Base-by-base conservation (phyloP, 2,329 filamentous ascomycete species). In the Pseudogymnoascus sp. region DNA sequence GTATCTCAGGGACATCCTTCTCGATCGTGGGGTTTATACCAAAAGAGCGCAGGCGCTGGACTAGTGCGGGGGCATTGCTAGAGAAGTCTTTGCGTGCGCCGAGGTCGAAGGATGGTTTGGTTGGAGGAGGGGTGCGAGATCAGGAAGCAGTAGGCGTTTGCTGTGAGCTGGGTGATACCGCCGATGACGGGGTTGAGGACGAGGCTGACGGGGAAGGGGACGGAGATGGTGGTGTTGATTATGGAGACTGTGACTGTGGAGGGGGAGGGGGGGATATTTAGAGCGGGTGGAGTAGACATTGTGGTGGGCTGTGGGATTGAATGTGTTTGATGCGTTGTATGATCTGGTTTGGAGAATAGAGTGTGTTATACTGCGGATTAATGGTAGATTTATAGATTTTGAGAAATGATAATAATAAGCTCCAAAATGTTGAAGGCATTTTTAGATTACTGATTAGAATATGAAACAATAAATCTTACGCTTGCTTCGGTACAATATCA, bases 91-190 rank as follows among this genome's bases (percentile, higher is more conserved):
- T 79, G 1, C 74, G 69, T 2, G 73, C 62, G 7, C 75, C 74
- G 10, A 76, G 69, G 62, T 77, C 75, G 62, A 76, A 76, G 65
- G 2, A 76, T 26, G 8, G 40, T 62, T 6, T 67, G 68, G 12
- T 68, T 66, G 4, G 65, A 63, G 62, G 71, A 69, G 5, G 69
- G 66, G 63, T 83, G 79, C 62, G 80, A 74, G 61, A 83, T 77
- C 1, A 82, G 71, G 68, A 83, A 83, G 2, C 76, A 76, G 68
- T 76, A 77, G 1, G 76, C 73, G 2, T 79, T 79, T 28, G 73
- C 74, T 6, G 69, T 68, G 14, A 79, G 70, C 12, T 72, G 64
- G 1, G 71, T 70, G 26, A 74, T 71, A 19, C 75, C 77, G 61
- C 70, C 70, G 60, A 79, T 78, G 16, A 65, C 14, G 11, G 69